Conservation (phyloP, 2,329 filamentous ascomycete species). For the Metarhizium guizhouense region DNA sequence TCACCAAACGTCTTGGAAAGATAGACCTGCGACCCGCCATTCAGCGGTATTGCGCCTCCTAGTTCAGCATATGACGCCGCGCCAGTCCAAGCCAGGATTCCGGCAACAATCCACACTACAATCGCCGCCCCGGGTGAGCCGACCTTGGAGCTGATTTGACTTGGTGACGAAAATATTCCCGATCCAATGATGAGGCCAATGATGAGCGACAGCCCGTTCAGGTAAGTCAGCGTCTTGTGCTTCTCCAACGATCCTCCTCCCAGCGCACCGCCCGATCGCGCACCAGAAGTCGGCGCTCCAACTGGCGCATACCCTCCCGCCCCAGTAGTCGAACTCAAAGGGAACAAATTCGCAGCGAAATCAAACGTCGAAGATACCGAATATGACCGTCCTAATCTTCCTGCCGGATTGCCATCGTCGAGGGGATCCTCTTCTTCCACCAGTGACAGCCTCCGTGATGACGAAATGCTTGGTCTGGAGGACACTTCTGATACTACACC, state of each 20-base stretch:
- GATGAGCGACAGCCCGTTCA: conserved; percentile 87
- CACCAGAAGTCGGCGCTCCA: conserved; percentile 59
- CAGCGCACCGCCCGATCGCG: conserved; percentile 38
- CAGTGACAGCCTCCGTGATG: conserved; percentile 84
- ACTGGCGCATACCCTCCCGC: conserved; percentile 73
- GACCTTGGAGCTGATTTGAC: conserved; percentile 83
- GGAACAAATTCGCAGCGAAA: conserved; percentile 88
- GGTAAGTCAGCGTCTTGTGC: conserved; percentile 88
- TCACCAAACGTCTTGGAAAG: conserved; percentile 95
- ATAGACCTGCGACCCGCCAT: conserved; percentile 90
- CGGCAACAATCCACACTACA: conserved; percentile 85
- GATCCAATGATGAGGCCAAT: conserved; percentile 92
- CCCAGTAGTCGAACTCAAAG: conserved; percentile 71
- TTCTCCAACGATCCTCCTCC: conserved; percentile 82
- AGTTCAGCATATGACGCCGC: conserved; percentile 92
- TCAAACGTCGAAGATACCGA: conserved; percentile 92
- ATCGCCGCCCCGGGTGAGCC: conserved; percentile 85
- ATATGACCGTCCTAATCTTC: conserved; percentile 56
- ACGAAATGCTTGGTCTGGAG: conserved; percentile 79
- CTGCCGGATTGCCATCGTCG: conserved; percentile 42
- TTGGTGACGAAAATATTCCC: conserved; percentile 91
- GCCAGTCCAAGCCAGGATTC: conserved; percentile 92
- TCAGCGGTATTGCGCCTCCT: conserved; percentile 89
- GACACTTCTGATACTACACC: conserved; percentile 54
- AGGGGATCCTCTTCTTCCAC: conserved; percentile 73